Evolutionary conservation across 805 yeast genomes (phyloP).

Genomic region (Ogataea wickerhamii): DNA sequence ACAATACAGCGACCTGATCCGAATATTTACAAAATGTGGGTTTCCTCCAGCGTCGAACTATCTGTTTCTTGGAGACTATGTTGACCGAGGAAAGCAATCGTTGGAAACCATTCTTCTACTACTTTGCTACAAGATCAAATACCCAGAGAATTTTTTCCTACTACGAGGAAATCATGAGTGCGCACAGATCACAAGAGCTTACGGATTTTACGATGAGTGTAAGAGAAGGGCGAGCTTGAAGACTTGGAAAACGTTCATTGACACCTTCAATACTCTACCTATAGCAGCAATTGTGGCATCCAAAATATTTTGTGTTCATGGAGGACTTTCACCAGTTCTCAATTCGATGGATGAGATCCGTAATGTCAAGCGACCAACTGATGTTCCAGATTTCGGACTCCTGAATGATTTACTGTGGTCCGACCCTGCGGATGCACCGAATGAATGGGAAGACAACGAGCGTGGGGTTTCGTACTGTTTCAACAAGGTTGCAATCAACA

Average conservation of each 20-base stretch:
- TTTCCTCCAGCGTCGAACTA: constrained; percentile 94
- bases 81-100: constrained; percentile 95
- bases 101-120: constrained; percentile 85
- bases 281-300: constrained; percentile 95
- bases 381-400: constrained; percentile 80
- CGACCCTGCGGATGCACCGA: constrained; percentile 78
- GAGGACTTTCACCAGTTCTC: constrained; percentile 75
- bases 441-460: constrained; percentile 87
- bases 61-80: constrained; percentile 92
- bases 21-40: constrained; percentile 93
- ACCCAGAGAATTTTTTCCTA: constrained; percentile 92
- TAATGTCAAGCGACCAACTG: constrained; percentile 75
- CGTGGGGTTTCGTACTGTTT: constrained; percentile 81
- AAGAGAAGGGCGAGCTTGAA: constrained; percentile 89
- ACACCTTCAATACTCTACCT: constrained; percentile 92
- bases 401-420: constrained; percentile 79
- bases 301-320: constrained; percentile 89
- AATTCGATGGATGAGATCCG: constrained; percentile 72
- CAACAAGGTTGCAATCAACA: constrained; percentile 74
- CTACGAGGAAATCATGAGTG: constrained; percentile 96
- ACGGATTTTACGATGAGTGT: constrained; percentile 98
- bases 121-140: constrained; percentile 90
- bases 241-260: constrained; percentile 91
- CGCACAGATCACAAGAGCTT: constrained; percentile 93
- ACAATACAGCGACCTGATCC: constrained; percentile 85